Conservation (phyloP, 345 rosid species). For the Rhodamnia argentea region DNA sequence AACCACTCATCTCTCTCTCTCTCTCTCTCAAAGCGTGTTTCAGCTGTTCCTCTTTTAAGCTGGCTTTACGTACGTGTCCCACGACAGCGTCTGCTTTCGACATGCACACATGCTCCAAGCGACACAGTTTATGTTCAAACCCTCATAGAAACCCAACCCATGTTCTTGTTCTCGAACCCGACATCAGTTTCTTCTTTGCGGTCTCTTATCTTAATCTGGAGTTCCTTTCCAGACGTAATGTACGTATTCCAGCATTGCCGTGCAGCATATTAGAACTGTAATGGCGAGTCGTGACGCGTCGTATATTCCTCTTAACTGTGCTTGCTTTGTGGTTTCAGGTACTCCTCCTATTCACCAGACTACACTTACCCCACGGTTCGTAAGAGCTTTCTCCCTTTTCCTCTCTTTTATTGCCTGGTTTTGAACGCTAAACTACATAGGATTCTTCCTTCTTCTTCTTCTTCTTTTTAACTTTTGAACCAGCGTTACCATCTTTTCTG, state of each 20-base stretch:
- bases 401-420: not conserved
- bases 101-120: not conserved
- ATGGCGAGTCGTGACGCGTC: not conserved
- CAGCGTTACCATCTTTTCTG: not conserved
- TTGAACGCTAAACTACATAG: not conserved
- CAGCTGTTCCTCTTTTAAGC: not conserved
- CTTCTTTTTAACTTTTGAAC: not conserved
- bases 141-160: not conserved
- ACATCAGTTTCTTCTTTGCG: not conserved
- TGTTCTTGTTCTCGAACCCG: not conserved
- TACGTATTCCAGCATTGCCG: not conserved
- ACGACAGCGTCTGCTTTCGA: not conserved
- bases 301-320: not conserved
- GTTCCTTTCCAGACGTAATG: not conserved
- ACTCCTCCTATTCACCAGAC: constrained; percentile 80
- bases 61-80: not conserved
- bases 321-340: constrained; percentile 37
- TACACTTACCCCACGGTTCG: constrained; percentile 88
- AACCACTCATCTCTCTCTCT: not conserved
- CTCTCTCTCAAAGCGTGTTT: not conserved
- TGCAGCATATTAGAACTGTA: not conserved
- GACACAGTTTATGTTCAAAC: not conserved
- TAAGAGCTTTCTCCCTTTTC: constrained; percentile 7
- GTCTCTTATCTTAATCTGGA: not conserved
- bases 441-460: not conserved